Evolutionary conservation across 441 rosid genomes (phyloP).

Genomic region (Eugenia klotzschiana): DNA sequence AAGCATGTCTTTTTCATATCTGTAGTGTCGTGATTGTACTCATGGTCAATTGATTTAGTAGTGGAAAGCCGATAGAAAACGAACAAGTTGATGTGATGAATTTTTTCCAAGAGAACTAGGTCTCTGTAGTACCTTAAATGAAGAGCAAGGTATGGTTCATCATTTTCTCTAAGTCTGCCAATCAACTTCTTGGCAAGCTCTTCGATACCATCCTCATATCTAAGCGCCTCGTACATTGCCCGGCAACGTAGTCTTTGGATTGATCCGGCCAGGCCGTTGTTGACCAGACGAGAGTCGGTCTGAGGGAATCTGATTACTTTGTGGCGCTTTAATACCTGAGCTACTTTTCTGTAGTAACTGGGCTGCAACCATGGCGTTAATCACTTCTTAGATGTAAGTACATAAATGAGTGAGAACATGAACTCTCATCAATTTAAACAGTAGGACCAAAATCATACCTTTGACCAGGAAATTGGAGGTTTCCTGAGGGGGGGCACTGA

Average conservation of each 20-base stretch:
- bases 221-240: conserved; percentile 1
- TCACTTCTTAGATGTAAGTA: background rate
- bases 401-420: background rate
- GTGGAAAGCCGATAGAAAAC: background rate
- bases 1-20: conserved; percentile 11
- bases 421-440: background rate
- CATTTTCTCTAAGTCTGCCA: background rate
- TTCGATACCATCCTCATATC: background rate
- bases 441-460: background rate
- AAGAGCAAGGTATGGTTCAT: conserved; percentile 3
- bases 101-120: background rate
- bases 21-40: background rate
- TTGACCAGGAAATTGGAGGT: conserved; percentile 6
- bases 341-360: background rate
- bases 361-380: background rate
- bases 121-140: background rate
- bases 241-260: conserved; percentile 8
- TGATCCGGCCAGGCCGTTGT: background rate
- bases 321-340: background rate
- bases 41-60: background rate
- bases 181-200: background rate
- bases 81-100: background rate
- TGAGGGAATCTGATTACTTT: conserved; percentile 4
- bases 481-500: background rate
- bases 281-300: conserved; percentile 1